phyloP scores from a whole-genome alignment of 2,329 filamentous ascomycete species.

The Scedosporium apiospermum region DNA sequence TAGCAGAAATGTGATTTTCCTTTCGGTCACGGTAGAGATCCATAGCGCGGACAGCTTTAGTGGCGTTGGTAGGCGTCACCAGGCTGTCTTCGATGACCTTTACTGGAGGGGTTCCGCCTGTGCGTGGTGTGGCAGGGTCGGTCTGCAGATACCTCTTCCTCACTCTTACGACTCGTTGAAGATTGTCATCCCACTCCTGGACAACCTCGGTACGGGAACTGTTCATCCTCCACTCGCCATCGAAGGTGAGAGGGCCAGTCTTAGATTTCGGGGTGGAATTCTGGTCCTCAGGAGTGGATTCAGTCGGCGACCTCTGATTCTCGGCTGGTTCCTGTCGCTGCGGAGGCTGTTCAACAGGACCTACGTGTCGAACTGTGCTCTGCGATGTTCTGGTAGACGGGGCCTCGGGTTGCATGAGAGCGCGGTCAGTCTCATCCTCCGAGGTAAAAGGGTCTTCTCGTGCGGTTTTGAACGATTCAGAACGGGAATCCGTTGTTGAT shows the following conservation, averaged over 20 bases:
- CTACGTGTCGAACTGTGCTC: conserved; percentile 29
- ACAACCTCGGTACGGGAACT: conserved; percentile 31
- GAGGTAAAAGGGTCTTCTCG: conserved; percentile 55
- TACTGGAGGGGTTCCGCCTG: conserved; percentile 16
- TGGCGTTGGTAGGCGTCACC: conserved; percentile 41
- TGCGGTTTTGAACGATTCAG: conserved; percentile 65
- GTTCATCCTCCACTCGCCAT: conserved; percentile 46
- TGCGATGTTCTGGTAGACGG: conserved; percentile 33
- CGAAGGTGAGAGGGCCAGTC: conserved; percentile 44
- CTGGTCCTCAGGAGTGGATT: conserved; percentile 27
- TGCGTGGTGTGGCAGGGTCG: conserved; percentile 14
- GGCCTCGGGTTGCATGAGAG: conserved; percentile 29
- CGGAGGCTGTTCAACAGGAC: conserved; percentile 17
- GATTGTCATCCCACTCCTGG: conserved; percentile 45
- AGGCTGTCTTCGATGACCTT: conserved; percentile 38
- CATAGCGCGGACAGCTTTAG: conserved; percentile 37
- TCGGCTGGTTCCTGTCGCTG: conserved; percentile 14
- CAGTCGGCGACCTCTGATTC: conserved; percentile 33
- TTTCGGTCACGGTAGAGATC: conserved; percentile 27
- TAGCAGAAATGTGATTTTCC: not conserved
- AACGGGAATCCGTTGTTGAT: conserved; percentile 45
- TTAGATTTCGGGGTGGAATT: conserved; percentile 31
- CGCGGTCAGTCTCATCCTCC: conserved; percentile 43
- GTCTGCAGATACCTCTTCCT: conserved; percentile 30
- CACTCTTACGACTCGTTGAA: conserved; percentile 43